Evolutionary conservation across 192 early-diverging fungal genomes (phyloP).

Genomic region (Backusella psychrophila): DNA sequence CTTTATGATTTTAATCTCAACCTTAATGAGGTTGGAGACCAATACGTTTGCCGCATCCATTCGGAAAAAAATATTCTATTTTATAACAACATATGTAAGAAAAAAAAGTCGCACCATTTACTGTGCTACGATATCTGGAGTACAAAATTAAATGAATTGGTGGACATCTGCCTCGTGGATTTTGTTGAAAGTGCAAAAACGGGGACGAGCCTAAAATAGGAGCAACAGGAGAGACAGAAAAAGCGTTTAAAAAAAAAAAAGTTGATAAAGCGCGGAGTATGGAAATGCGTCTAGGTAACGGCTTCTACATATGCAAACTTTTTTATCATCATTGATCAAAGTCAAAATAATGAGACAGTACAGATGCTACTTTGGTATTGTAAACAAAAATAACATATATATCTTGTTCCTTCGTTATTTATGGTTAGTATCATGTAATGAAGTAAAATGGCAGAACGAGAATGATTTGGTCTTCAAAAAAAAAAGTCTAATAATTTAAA

Average conservation of each 20-base stretch:
- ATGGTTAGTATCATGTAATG: neutral
- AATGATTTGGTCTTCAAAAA: neutral
- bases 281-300: neutral
- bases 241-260: neutral
- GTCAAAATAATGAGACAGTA: neutral
- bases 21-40: neutral
- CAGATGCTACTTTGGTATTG: neutral
- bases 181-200: constrained; percentile 4
- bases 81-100: neutral
- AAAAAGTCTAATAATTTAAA: neutral
- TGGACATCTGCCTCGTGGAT: neutral
- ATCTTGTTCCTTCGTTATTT: neutral
- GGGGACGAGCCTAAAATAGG: neutral
- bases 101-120: constrained; percentile 3
- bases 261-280: neutral
- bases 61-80: neutral
- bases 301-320: neutral
- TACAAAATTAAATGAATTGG: neutral
- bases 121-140: neutral
- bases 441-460: neutral
- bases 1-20: neutral
- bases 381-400: neutral
- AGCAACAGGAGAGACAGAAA: neutral
- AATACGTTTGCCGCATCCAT: neutral
- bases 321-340: neutral